Base-by-base conservation (phyloP, 108 stramenopile species). In the Cyclostephanos tholiformis region DNA sequence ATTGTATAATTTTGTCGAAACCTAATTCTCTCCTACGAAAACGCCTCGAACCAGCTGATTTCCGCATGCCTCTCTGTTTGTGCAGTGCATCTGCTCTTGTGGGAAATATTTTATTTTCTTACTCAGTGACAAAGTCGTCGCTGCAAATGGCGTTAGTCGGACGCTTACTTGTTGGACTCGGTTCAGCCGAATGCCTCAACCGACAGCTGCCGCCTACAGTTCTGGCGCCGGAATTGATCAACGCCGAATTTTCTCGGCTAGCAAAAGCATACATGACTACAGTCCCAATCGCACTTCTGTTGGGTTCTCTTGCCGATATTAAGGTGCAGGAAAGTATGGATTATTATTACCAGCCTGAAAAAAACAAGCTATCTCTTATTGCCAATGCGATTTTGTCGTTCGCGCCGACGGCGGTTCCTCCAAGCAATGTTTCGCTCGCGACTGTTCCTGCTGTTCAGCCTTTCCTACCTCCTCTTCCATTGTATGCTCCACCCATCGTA, bases 141-240 rank as follows among this genome's bases (percentile, higher is more conserved):
- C 32, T 79, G 2, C 32, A 17, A 65, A 74, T 80, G 63, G 78
- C 79, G 43, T 29, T 80, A 20, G 36, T 71, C 20, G 83, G 83
- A 25, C 62, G 83, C 20, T 71, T 80, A 16, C 63, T 84, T 5
- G 30, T 80, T 29, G 83, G 83, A 20, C 71, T 84, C 20, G 76
- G 72, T 6, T 78, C 58, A 19, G 63, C 75, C 50, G 76, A 82
- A 59, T 12, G 63, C 25, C 50, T 80, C 36, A 75, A 76, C 51
- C 48, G 74, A 56, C 78, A 74, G 16, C 50, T 80, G 44, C 32
- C 67, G 13, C 23, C n/a, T 58, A 53, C 57, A 11, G 49, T 74
- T 20, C 14, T 79, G 17, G 44, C 63, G 29, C 58, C 27, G 9
- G 72, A 75, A 46, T 69, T 53, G 6, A 63, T 83, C 14, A 77